A percentile compares a stretch with the other conserved stretches of the same genome.
phyloP scores from a whole-genome alignment of 352 stramenopile genomes.

The Phytophthora parvispora region DNA sequence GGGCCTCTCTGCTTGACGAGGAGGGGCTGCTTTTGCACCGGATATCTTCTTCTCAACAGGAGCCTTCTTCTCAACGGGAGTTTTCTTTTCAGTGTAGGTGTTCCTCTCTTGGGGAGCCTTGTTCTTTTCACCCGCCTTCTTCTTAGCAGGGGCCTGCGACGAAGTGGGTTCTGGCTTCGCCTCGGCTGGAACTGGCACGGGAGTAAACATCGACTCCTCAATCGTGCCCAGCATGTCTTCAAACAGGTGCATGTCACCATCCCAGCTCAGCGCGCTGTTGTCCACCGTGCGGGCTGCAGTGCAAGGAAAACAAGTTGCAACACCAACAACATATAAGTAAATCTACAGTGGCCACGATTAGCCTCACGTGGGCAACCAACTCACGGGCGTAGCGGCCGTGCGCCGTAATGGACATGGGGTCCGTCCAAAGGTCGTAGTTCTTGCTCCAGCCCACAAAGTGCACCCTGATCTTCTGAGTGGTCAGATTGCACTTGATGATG shows the following conservation, averaged over 20 bases:
- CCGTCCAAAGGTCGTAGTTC: conserved; percentile 80
- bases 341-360: neutral
- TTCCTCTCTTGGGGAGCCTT: no score
- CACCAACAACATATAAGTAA: conserved; percentile 1
- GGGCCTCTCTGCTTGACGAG: conserved; percentile 14
- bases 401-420: conserved; percentile 67
- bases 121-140: conserved; percentile 16
- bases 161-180: neutral
- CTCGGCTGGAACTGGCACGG: conserved; percentile 20
- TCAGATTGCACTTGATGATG: conserved; percentile 74
- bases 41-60: conserved; percentile 5
- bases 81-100: conserved; percentile 6
- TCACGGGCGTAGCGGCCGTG: conserved; percentile 66
- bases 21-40: neutral
- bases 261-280: conserved; percentile 50
- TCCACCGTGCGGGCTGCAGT: conserved; percentile 33
- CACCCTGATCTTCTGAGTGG: conserved; percentile 73
- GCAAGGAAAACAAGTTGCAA: conserved; percentile 10
- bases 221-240: conserved; percentile 52
- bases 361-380: conserved; percentile 20
- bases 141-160: neutral
- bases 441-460: conserved; percentile 79
- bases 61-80: neutral
- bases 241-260: conserved; percentile 67
- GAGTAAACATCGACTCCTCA: conserved; percentile 22